Conservation (phyloP, 768 basidiomycete genomes). For the Tulasnella sp. region DNA sequence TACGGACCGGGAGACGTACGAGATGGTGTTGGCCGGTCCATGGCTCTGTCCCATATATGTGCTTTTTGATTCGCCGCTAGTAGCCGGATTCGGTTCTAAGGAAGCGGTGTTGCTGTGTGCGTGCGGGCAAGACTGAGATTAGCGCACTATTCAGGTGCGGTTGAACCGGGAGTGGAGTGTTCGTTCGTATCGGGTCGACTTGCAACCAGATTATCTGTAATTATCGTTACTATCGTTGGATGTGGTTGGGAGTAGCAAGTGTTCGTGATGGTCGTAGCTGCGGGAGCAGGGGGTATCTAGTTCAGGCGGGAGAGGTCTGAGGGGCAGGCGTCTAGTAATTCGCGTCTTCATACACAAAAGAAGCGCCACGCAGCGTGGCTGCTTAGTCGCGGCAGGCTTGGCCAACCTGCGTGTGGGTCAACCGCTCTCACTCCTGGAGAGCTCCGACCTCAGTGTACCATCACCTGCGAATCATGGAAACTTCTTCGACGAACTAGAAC, state of each 20-base stretch:
- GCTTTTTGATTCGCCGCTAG: not conserved
- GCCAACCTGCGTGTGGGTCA: not conserved
- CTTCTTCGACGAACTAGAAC: not conserved
- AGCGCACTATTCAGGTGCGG: not conserved
- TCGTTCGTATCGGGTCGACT: not conserved
- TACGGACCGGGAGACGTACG: not conserved
- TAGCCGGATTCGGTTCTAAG: not conserved
- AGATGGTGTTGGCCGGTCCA: not conserved
- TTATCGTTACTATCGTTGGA: not conserved
- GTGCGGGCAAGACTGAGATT: not conserved
- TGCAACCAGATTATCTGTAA: not conserved
- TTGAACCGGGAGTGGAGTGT: not conserved
- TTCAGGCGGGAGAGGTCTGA: not conserved
- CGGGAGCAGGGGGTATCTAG: not conserved
- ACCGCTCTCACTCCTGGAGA: not conserved
- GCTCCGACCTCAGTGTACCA: not conserved
- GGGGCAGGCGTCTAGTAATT: not conserved
- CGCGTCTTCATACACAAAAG: not conserved
- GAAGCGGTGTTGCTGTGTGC: not conserved
- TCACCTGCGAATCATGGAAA: not conserved
- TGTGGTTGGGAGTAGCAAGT: not conserved
- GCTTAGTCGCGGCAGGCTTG: not conserved
- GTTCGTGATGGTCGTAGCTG: not conserved
- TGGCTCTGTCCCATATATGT: conserved; percentile 1
- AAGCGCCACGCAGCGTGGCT: not conserved